phyloP scores from a whole-genome alignment of 148 eudicot species.

The Selenicereus undatus region DNA sequence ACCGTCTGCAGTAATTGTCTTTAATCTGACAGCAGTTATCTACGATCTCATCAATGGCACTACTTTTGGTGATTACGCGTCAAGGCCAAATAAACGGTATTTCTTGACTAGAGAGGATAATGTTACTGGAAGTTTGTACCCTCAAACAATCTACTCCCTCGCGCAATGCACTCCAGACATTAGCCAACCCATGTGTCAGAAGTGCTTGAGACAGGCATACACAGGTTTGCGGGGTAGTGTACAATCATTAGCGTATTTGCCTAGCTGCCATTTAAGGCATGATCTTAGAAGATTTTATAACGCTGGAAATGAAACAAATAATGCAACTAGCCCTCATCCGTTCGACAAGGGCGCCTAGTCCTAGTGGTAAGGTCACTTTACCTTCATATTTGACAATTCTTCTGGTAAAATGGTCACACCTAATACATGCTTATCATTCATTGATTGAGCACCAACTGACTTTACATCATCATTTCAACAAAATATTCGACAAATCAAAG shows the following conservation, averaged over 20 bases:
- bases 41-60: neutral
- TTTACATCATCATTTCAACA: too few species aligned
- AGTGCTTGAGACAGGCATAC: neutral
- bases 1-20: neutral
- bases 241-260: neutral
- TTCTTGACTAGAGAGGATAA: neutral
- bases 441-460: too few species aligned
- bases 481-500: too few species aligned
- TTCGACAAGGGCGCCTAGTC: neutral
- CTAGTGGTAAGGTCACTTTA: neutral
- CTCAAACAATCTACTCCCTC: neutral
- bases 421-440: too few species aligned
- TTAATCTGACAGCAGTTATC: neutral
- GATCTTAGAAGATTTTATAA: neutral
- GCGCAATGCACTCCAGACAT: neutral
- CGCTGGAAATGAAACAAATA: neutral
- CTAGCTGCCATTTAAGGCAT: neutral
- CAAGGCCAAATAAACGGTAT: neutral
- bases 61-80: neutral
- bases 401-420: too few species aligned
- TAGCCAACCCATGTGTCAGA: neutral
- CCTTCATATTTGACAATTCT: too few species aligned
- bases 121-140: neutral
- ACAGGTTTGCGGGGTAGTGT: neutral
- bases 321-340: neutral